Evolutionary conservation across 176 grass and related monocot species (phyloP), one percentile per base, ranked within the genome.

Genomic region (Rhipidocladum racemiflorum): DNA sequence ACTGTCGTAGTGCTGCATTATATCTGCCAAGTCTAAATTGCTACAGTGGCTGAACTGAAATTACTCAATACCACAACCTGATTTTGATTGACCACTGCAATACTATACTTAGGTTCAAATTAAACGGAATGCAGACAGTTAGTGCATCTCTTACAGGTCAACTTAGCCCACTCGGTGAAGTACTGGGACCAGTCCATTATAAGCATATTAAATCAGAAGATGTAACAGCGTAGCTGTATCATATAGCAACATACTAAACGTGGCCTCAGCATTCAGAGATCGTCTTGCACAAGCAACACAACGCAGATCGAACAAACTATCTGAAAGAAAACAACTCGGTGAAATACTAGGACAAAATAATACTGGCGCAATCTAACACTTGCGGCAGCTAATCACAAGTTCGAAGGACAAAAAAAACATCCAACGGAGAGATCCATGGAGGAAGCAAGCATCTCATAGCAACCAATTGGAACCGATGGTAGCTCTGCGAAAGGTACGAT

Each of bases 131-230:
- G 49, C 34, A 28, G 64, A 39, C 17, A 81, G 11, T 29, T 81
- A 21, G 3, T 78, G 74, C 46, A 60, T 28, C 15, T 13, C 64
- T 34, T 21, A 11, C 55, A 89, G 36, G 65, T 50, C 40, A 18
- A 38, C 42, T 54, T 23, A 75, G 29, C 25, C 34, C 18, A 65
- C 36, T 54, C 4, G 0, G 12, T 72, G 64, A 76, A 65, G 65
- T 59, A 69, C 40, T 68, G 34, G 38, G 76, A 81, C 2, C 34
- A 20, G 8, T 50, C 51, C 61, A 53, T 27, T 28, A 7, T 23
- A 85, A 56, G 2, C 62, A 88, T n/a, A 78, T 67, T 45, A 88
- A 35, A 44, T 54, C 62, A 61, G 39, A 8, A 13, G 50, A 57
- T 30, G 9, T 59, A 80, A 74, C 11, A n/a, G 25, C 2, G 7